Base-by-base conservation (phyloP, 352 stramenopile species). In the Phytophthora hybrid region DNA sequence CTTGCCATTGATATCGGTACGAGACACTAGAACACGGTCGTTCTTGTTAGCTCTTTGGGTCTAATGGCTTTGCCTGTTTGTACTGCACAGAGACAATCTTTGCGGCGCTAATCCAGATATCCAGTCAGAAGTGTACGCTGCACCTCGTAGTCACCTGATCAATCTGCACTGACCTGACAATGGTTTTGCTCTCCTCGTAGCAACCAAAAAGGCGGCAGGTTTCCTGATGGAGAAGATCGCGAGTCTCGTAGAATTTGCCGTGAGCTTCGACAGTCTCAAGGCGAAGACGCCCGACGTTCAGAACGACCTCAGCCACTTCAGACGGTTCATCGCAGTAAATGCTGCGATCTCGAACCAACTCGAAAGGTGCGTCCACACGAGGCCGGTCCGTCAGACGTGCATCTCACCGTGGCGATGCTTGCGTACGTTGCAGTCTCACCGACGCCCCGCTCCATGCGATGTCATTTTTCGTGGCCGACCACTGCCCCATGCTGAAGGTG, bases 281-380 rank as follows among this genome's bases (percentile, higher is more conserved):
- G 63, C 79, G 19, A 79, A 76, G 34, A 89, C 77, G 23, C 80
- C 84, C 21, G 74, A 84, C 19, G 74, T 91, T 41, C 84, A 91
- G 70, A 91, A 91, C 63, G 84, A 91, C 59, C 66, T 91, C 51
- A 91, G 84, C 66, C 80, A 84, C 58, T 90, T 90, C 46, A 77
- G 84, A 29, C 73, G 82, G 11, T 79, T 89, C 18, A 71, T 84
- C 21, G 78, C 81, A 19, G 63, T 87, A 18, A 83, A 80, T 8
- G 31, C 76, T 6, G 54, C 65, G 2, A 52, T 69, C 2, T 69
- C 69, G 37, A 91, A 91, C 47, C 80, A 91, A 58, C 69, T 87
- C 4, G 84, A 90, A 49, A 77, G 76, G 84, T 85, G 51, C 32
- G 65, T 21, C 46, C 18, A 32, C 60, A 5, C 29, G 13, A 46